Evolutionary conservation across 1,139 yeast species (phyloP), one percentile per base, ranked within the genome.

Genomic region (Kluyveromyces sp.): DNA sequence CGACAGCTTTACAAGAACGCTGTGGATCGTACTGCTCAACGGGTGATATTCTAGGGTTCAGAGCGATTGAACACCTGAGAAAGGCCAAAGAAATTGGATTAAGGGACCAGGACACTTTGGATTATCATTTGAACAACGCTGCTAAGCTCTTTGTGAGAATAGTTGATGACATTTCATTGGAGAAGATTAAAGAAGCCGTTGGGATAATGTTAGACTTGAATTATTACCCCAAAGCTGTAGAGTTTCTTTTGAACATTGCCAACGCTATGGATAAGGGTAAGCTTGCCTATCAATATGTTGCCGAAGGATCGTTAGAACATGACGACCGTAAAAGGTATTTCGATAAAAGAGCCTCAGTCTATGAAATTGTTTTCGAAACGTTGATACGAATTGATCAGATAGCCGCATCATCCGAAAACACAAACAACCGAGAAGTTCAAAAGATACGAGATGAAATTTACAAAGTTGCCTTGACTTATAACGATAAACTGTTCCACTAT

Each of bases 11-110:
- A 43, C 96, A 92, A 63, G 94, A 86, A 43, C 80, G 94, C 51
- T 94, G 98, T 69, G 95, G 95, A 1, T 82, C 95, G 2, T 94
- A 88, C 64, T 94, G 97, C 58, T 87, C 96, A 0, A 79, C 95
- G 9, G 87, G 85, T 55, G 98, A 94, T 65, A 96, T 92, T 26
- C 74, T 88, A 48, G 85, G 94, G 19, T 94, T 89, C 70, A 85
- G 92, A 64, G 98, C 97, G 0, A 79, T 88, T 55, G 98, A 94
- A 61, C 87, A 84, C 59, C 70, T 94, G 55, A 84, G 94, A 46
- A 79, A 83, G 56, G 97, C 97, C 0, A 85, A 84, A 58, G 83
- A 78, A 48, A 76, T 80, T 51, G 88, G 86, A 1, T 66, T 70
- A 29, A 73, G 75, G 51, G 95, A 86, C 58, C 71, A 73, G 39